These are phyloP conservation scores for Trichosporon sp. DNA, from an alignment of 1,284 basidiomycete genomes.

Conservation along the genomic window DNA sequence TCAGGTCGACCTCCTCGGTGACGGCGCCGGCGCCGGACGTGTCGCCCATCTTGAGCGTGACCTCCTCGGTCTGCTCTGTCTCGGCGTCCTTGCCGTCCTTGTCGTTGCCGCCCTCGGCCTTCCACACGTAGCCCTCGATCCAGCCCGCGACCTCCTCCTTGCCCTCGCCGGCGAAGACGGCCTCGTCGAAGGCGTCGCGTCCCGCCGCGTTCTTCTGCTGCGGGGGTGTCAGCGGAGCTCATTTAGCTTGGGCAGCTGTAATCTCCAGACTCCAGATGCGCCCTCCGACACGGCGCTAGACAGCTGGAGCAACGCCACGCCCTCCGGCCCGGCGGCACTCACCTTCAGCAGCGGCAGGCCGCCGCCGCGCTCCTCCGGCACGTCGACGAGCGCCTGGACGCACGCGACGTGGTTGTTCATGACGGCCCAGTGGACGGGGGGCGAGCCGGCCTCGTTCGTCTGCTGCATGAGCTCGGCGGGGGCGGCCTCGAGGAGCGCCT, in stretches of 20 bases:
- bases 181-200: constrained; percentile 46
- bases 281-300: constrained; percentile 7
- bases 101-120: constrained; percentile 31
- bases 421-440: constrained; percentile 81
- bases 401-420: constrained; percentile 69
- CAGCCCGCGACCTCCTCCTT: constrained; percentile 50
- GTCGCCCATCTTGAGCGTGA: constrained; percentile 6
- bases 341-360: constrained; percentile 46
- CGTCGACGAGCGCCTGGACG: constrained; percentile 61
- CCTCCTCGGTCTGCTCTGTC: constrained; percentile 17
- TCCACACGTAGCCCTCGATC: constrained; percentile 48
- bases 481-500: constrained; percentile 51
- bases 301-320: constrained; percentile 42
- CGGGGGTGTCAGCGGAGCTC: neutral
- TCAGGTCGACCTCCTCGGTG: constrained; percentile 3
- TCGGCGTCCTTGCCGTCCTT: constrained; percentile 12
- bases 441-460: constrained; percentile 67
- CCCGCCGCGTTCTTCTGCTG: constrained; percentile 44
- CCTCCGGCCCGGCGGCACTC: constrained; percentile 10
- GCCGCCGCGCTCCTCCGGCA: constrained; percentile 45
- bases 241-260: neutral
- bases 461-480: constrained; percentile 58
- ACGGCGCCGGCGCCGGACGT: neutral
- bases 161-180: constrained; percentile 47
- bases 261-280: neutral